Percentiles rank a stretch among this genome's conserved stretches.
Conservation (phyloP, 441 rosid genomes). For the Euphorbia celastroides region DNA sequence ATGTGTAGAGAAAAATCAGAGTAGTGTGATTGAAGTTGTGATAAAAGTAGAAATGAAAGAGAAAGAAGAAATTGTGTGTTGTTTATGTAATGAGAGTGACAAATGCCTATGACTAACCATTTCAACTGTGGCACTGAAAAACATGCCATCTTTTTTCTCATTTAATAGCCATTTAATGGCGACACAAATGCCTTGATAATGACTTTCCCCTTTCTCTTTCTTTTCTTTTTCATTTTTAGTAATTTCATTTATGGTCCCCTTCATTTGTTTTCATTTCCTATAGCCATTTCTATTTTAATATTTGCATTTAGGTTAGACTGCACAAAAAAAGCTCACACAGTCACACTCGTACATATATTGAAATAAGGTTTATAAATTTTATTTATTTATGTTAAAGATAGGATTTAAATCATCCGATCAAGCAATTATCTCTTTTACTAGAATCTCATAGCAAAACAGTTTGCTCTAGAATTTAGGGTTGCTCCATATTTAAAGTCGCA, state of each 20-base stretch:
- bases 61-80: constrained; percentile 16
- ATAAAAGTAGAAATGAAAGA: not conserved
- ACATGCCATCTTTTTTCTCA: constrained; percentile 33
- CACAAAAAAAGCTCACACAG: too few relatives aligned
- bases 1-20: not conserved
- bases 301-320: too few relatives aligned
- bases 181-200: constrained; percentile 37
- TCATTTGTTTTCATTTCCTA: not conserved
- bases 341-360: too few relatives aligned
- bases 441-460: too few relatives aligned
- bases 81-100: constrained; percentile 41
- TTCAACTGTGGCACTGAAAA: constrained; percentile 64
- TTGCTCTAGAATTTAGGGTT: too few relatives aligned
- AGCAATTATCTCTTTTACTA: too few relatives aligned
- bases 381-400: too few relatives aligned
- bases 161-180: constrained; percentile 31
- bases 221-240: constrained; percentile 14
- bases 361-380: too few relatives aligned
- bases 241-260: constrained; percentile 22
- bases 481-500: too few relatives aligned
- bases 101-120: constrained; percentile 34
- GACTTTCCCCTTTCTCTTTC: constrained; percentile 21
- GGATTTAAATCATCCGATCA: too few relatives aligned
- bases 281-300: not conserved
- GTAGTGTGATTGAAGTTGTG: not conserved